Conservation (phyloP, 306 rosid genomes). For the Quillaja saponaria region DNA sequence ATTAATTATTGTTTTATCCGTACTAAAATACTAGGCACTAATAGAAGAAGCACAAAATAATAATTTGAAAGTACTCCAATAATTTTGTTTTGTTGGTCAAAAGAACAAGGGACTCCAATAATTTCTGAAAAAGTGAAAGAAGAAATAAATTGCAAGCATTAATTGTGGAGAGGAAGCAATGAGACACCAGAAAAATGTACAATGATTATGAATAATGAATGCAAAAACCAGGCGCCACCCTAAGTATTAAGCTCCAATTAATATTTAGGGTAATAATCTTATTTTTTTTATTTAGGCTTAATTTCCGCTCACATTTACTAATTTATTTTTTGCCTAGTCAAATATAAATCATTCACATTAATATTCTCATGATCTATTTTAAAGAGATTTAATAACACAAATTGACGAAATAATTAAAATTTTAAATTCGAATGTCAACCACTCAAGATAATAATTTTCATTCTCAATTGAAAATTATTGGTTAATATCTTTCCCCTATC, state of each 20-base stretch:
- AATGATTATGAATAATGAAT: slow-evolving; percentile 40
- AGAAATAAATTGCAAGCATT: slow-evolving; percentile 23
- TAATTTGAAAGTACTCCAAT: slow-evolving; percentile 17
- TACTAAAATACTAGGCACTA: background rate
- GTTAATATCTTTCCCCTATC: too few relatives aligned
- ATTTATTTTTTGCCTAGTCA: too few relatives aligned
- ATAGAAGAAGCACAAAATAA: slow-evolving; percentile 17
- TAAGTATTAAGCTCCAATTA: slow-evolving; percentile 16
- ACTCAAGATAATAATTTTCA: too few relatives aligned
- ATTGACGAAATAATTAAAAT: too few relatives aligned
- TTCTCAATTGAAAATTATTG: too few relatives aligned
- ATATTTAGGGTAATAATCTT: slow-evolving; percentile 7
- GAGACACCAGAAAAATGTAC: slow-evolving; percentile 36
- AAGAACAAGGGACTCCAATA: slow-evolving; percentile 3
- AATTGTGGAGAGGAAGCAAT: slow-evolving; percentile 42
- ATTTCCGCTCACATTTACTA: too few relatives aligned
- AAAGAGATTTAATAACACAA: too few relatives aligned
- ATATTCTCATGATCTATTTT: too few relatives aligned
- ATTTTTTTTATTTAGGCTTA: too few relatives aligned
- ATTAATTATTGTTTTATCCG: background rate
- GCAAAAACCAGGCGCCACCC: slow-evolving; percentile 51
- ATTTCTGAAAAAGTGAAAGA: background rate
- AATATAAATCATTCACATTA: too few relatives aligned
- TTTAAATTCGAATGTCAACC: too few relatives aligned
- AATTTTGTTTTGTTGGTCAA: slow-evolving; percentile 12